phyloP scores from a whole-genome alignment of 225 moss, liverwort and hornwort genomes.

The Rhytidiadelphus loreus region DNA sequence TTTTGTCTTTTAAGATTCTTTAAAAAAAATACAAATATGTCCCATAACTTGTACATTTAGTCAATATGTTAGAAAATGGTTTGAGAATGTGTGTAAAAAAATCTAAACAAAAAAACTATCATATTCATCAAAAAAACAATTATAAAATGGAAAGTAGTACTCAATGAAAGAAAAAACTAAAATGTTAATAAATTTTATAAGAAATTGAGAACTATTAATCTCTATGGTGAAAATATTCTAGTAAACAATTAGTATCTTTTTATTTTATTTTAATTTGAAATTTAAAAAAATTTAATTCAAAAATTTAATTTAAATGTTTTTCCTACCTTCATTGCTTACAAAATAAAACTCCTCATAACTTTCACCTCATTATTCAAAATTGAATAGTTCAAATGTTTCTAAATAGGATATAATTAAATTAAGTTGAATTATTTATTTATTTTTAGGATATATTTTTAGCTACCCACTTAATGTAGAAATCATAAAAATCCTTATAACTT shows the following conservation, averaged over 20 bases:
- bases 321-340: not conserved
- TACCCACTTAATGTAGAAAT: too few species aligned
- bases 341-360: too few species aligned
- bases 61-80: too few species aligned
- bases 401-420: not conserved
- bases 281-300: not conserved
- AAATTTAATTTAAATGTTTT: not conserved
- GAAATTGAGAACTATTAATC: not conserved
- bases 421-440: not conserved
- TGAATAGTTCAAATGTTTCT: not conserved
- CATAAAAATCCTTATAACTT: too few species aligned
- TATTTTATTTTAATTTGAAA: not conserved
- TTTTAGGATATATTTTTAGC: not conserved
- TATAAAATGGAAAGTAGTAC: not conserved
- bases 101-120: not conserved
- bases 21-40: too few species aligned
- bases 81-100: not conserved
- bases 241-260: fast-evolving
- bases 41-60: not conserved
- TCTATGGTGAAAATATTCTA: too few species aligned
- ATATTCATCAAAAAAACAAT: not conserved
- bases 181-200: not conserved
- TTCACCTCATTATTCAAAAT: not conserved
- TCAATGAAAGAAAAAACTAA: too few species aligned
- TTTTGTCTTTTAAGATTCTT: not conserved